Evolutionary conservation across 1,139 yeast species (phyloP).

Genomic region (Pichia sp.): DNA sequence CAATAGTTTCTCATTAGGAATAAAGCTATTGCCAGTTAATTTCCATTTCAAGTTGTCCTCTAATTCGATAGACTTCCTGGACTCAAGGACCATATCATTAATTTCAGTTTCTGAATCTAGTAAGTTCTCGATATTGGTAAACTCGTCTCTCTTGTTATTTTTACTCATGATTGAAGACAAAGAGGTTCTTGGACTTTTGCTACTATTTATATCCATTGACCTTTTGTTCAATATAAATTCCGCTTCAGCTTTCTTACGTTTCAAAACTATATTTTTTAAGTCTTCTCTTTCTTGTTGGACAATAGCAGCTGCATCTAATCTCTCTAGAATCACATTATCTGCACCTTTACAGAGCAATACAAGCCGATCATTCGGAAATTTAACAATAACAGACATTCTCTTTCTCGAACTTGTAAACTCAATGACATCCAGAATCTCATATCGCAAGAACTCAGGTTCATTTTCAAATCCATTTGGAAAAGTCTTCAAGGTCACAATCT

Average conservation of each 20-base stretch:
- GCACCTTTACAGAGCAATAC: constrained; percentile 92
- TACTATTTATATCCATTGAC: constrained; percentile 10
- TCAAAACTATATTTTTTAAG: constrained; percentile 47
- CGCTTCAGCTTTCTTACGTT: constrained; percentile 75
- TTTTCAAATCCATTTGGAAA: constrained; percentile 76
- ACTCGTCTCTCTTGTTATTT: constrained; percentile 4
- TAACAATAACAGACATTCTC: constrained; percentile 86
- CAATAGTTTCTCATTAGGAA: constrained; percentile 57
- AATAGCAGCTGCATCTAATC: constrained; percentile 46
- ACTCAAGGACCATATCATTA: constrained; percentile 45
- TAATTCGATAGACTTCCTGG: constrained; percentile 55
- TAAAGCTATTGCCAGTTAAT: constrained; percentile 22
- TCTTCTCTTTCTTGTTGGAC: constrained; percentile 61
- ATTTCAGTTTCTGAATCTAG: constrained; percentile 47
- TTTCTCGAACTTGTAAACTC: constrained; percentile 87
- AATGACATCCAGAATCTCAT: constrained; percentile 67
- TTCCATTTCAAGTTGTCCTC: constrained; percentile 55
- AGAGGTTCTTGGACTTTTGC: constrained; percentile 4
- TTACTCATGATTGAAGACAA: constrained; percentile 2
- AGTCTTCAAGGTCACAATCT: constrained; percentile 55
- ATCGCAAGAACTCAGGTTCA: constrained; percentile 56
- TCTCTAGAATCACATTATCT: constrained; percentile 82
- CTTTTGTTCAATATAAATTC: constrained; percentile 55
- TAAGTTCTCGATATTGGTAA: constrained; percentile 10
- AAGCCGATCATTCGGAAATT: constrained; percentile 71